Evolutionary conservation across 2,329 filamentous ascomycete genomes (phyloP), one percentile per base, ranked within the genome.

Genomic region (Pseudogymnoascus sp.): DNA sequence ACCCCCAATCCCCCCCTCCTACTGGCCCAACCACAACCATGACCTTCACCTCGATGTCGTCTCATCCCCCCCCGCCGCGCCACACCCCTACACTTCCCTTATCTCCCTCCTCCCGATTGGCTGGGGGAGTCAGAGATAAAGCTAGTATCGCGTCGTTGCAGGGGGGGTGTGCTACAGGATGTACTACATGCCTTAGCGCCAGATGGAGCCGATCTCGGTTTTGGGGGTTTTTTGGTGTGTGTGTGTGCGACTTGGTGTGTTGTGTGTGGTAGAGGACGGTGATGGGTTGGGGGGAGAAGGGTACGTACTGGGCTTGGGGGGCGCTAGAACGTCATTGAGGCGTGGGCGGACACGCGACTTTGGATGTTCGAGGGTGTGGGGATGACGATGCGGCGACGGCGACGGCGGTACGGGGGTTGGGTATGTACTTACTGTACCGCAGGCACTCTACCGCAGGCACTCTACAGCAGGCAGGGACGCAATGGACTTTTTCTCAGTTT

Each of bases 291-390:
- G n/a, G n/a, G n/a, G n/a, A n/a, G n/a, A n/a, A n/a, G n/a, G n/a
- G 17, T 42, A 28, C 21, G 21, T 50, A 50, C 44, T 8, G 21
- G 42, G 42, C n/a, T 7, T 4, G 5, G 8, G 26, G 13, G 11
- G 44, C 44, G 44, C 44, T 53, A 53, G 44, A 53, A 53, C 44
- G 44, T 53, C 44, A 53, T 28, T 28, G 44, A 47, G 42, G 44
- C 44, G 23, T 13, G 44, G 44, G 17, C 23, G 44, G 44, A 53
- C 44, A 53, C 44, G 44, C 44, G 44, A 53, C 44, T 53, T 7
- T 4, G 42, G 4, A 15, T 28, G 44, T 15, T 6, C 5, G 8
- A 2, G 44, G n/a, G n/a, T n/a, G 44, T 31, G 44, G 44, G 44
- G 44, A 53, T 53, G 44, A 53, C 44, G 44, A 53, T 53, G 44